Base-by-base conservation (phyloP, 2,329 filamentous ascomycete species). In the Cladosporium halotolerans region DNA sequence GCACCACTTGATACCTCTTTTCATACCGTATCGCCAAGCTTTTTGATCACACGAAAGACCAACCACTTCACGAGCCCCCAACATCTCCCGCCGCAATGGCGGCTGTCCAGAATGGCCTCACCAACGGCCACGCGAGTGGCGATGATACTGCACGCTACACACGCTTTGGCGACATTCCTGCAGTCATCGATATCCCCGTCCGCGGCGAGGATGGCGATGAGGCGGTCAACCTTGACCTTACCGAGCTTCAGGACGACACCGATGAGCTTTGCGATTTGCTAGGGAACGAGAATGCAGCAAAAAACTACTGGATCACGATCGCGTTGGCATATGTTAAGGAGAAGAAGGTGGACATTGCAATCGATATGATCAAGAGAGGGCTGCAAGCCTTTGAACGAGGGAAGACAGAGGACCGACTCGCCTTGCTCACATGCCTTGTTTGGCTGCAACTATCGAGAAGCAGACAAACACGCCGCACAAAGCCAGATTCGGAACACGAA, bases 281-380 rank as follows among this genome's bases (percentile, higher is more conserved):
- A 58, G 92, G 99, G 73, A 95, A 93, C 66, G 95, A 99, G 71
- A 84, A 86, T 65, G 91, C 90, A 13, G 86, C 89, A 36, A 90
- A 92, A 64, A 89, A 85, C 49, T 95, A 95, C 62, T 99, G 95
- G 95, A 92, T 99, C 78, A 92, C 89, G n/a, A 93, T 97, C 60
- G 88, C 95, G 40, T 79, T 97, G 55, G 92, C 92, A 45, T 99
- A 99, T 67, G 92, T 93, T 39, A 99, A 97, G 74, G 89, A 96
- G 73, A 85, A 86, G 67, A 95, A 95, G 73, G 82, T 93, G 57
- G 91, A 96, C 67, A 88, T 93, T 73, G 83, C 83, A 48, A 80
- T 86, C 56, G 82, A 85, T 57, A 83, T 86, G 52, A 71, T 86
- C 61, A 82, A 84, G 46, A 86, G 88, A 64, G 89, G 88, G 45